Percentiles rank a stretch among this genome's conserved stretches.
Evolutionary conservation across 495 filamentous ascomycete genomes (phyloP).

Genomic region (Schizothecium vesticola): DNA sequence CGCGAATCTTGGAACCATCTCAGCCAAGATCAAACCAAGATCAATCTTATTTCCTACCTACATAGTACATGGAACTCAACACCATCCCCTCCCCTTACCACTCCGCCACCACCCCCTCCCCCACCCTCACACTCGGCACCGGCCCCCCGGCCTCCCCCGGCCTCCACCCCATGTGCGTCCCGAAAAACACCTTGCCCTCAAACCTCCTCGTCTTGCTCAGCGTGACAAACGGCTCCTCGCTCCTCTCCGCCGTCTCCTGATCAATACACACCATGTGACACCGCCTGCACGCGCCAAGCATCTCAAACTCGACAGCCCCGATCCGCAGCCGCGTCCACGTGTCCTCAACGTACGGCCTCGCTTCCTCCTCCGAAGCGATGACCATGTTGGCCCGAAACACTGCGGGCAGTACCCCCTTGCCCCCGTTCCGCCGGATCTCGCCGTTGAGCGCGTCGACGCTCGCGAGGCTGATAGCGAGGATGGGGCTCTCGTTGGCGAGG

Average conservation of each 20-base stretch:
- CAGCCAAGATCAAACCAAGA: background rate
- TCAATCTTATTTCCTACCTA: background rate
- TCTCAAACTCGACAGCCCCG: constrained; percentile 53
- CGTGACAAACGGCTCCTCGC: constrained; percentile 82
- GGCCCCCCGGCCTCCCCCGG: constrained; percentile 13
- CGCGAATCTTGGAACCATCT: background rate
- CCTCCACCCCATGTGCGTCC: constrained; percentile 62
- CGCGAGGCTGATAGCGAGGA: constrained; percentile 73
- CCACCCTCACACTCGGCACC: constrained; percentile 51
- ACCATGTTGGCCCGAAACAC: constrained; percentile 81
- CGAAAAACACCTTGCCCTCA: constrained; percentile 80
- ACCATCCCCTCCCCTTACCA: background rate
- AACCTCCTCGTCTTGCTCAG: constrained; percentile 78
- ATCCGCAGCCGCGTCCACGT: constrained; percentile 49
- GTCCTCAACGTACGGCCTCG: constrained; percentile 49
- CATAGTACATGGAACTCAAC: too few species aligned
- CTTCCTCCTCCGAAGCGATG: constrained; percentile 32
- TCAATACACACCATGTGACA: constrained; percentile 97
- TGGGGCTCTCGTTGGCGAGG: constrained; percentile 87
- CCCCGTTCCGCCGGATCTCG: constrained; percentile 55
- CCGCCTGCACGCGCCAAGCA: constrained; percentile 75
- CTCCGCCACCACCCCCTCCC: constrained; percentile 43
- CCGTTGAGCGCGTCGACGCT: constrained; percentile 75
- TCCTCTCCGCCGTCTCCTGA: constrained; percentile 69
- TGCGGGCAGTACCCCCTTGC: constrained; percentile 55